A percentile compares a stretch with the other conserved stretches of the same genome.
Evolutionary conservation across 75 land plant genomes (phyloP).

Genomic region (Picea glauca): DNA sequence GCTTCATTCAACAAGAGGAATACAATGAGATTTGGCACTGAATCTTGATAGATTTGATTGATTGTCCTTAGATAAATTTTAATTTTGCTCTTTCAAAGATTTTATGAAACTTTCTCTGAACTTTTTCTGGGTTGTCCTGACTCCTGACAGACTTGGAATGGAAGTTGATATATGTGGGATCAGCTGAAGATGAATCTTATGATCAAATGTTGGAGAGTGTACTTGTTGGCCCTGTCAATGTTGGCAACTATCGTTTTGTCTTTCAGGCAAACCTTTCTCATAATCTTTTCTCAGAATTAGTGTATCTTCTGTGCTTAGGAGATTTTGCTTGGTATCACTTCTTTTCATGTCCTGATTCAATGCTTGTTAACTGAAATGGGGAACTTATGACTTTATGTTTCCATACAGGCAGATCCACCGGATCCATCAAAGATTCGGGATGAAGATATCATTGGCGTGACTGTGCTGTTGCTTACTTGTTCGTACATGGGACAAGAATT

Average conservation of each 20-base stretch:
- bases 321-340: neutral
- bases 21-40: slow-evolving; percentile 16
- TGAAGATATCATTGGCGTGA: slow-evolving; percentile 95
- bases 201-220: slow-evolving; percentile 96
- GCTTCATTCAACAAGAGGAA: neutral
- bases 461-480: slow-evolving; percentile 87
- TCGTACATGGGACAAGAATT: slow-evolving; percentile 95
- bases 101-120: neutral
- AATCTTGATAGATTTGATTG: neutral
- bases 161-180: slow-evolving; percentile 96
- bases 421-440: slow-evolving; percentile 88
- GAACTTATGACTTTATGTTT: neutral
- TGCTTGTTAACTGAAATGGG: neutral
- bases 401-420: slow-evolving; percentile 93
- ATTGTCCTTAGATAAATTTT: neutral
- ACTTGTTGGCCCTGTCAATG: slow-evolving; percentile 96
- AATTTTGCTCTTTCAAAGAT: neutral
- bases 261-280: slow-evolving; percentile 53
- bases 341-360: neutral
- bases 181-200: slow-evolving; percentile 97
- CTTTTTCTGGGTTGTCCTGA: neutral
- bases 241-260: slow-evolving; percentile 94
- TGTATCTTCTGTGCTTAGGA: neutral
- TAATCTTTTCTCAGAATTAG: neutral
- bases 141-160: slow-evolving; percentile 88